Percentiles rank a stretch among this genome's conserved stretches.
Conservation (phyloP, 352 stramenopile genomes). For the Lagenidium sp. region DNA sequence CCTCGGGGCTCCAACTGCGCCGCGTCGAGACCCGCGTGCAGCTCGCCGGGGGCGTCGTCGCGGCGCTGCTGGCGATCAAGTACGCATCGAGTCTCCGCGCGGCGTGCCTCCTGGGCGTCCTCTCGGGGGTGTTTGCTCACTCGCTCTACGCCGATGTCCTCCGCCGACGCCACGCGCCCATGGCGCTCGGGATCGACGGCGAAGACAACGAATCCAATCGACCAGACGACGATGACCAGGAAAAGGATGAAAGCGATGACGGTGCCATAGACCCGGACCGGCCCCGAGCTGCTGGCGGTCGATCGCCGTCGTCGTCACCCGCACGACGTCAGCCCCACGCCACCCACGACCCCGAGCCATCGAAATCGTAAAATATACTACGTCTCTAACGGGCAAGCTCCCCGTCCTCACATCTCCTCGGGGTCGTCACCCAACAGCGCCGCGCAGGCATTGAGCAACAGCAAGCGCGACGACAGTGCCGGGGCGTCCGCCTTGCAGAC, state of each 20-base stretch:
- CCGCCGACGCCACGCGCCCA: constrained; percentile 9
- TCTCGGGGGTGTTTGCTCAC: constrained; percentile 59
- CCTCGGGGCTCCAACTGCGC: constrained; percentile 17
- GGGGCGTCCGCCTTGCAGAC: constrained; percentile 23
- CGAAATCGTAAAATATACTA: no score
- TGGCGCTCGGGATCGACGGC: neutral
- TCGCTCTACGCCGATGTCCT: constrained; percentile 68
- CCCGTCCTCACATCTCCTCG: neutral
- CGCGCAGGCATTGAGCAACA: constrained; percentile 32
- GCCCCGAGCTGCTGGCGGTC: no score
- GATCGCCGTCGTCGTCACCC: no score
- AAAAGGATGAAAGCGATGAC: neutral
- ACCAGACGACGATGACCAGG: constrained; percentile 1
- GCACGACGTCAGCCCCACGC: no score
- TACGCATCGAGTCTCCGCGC: constrained; percentile 54
- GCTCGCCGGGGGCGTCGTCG: constrained; percentile 43
- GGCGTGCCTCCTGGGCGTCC: constrained; percentile 41
- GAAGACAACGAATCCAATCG: no score
- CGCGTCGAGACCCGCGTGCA: constrained; percentile 48
- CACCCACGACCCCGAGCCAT: no score
- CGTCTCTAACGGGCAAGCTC: no score
- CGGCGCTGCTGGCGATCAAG: constrained; percentile 44
- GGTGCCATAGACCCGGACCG: no score
- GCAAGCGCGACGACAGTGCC: constrained; percentile 20
- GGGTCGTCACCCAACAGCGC: constrained; percentile 13